Percentiles rank a stretch among this genome's conserved stretches.
phyloP scores from a whole-genome alignment of 2,329 filamentous ascomycete species.

The Exophiala calicioides region DNA sequence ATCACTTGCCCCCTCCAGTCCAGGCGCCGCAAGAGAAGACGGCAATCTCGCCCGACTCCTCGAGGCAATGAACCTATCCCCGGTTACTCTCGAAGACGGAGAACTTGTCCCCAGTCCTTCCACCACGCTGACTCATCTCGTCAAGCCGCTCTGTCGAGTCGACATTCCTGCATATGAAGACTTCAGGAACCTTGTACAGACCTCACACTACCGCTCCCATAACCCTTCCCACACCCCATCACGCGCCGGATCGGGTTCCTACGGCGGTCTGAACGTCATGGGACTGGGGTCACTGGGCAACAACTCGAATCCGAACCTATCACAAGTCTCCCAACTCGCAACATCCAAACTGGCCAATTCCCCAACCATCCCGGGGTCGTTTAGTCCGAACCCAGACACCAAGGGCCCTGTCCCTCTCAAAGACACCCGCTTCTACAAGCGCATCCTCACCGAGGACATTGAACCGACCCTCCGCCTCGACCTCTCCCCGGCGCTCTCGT shows the following conservation, averaged over 20 bases:
- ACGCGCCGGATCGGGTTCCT: conserved; percentile 71
- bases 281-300: conserved; percentile 45
- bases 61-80: conserved; percentile 60
- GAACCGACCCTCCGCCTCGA: conserved; percentile 92
- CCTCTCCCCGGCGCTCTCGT: conserved; percentile 84
- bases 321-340: conserved; percentile 64
- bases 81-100: conserved; percentile 49
- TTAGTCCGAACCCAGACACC: conserved; percentile 39
- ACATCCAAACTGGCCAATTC: conserved; percentile 61
- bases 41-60: conserved; percentile 55
- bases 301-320: conserved; percentile 48
- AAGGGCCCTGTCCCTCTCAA: conserved; percentile 62
- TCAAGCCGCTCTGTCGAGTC: conserved; percentile 79
- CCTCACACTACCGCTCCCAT: conserved; percentile 50
- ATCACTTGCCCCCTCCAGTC: conserved; percentile 75
- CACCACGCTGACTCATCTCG: conserved; percentile 75
- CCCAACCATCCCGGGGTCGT: conserved; percentile 47
- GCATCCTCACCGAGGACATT: conserved; percentile 83
- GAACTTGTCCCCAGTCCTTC: conserved; percentile 64
- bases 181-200: conserved; percentile 74
- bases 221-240: conserved; percentile 48
- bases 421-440: conserved; percentile 93
- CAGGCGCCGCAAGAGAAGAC: conserved; percentile 62
- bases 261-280: conserved; percentile 63
- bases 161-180: conserved; percentile 82